Percentiles rank a stretch among this genome's conserved stretches.
Evolutionary conservation across 176 grass and related monocot species (phyloP).

Genomic region (Oryza officinalis): DNA sequence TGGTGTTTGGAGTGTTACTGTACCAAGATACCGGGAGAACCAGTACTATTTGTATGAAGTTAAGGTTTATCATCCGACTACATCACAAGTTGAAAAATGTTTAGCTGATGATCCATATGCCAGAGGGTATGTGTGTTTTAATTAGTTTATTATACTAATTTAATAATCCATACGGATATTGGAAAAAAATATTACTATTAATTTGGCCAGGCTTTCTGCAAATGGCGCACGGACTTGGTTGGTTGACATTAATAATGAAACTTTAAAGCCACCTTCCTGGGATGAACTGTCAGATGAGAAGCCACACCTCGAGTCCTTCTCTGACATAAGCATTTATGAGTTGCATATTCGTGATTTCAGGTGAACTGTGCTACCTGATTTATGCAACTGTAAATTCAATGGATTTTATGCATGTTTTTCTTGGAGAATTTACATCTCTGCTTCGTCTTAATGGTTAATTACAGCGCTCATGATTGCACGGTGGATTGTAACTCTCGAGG

Average conservation of each 20-base stretch:
- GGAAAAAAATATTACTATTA: neutral
- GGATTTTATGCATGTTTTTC: slow-evolving; percentile 4
- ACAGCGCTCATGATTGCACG: slow-evolving; percentile 61
- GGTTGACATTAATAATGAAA: slow-evolving; percentile 63
- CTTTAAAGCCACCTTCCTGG: slow-evolving; percentile 74
- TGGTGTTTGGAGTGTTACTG: slow-evolving; percentile 79
- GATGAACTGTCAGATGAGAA: slow-evolving; percentile 76
- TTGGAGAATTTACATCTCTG: neutral
- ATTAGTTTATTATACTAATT: slow-evolving; percentile 6
- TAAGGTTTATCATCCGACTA: slow-evolving; percentile 72
- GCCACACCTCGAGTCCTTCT: slow-evolving; percentile 74
- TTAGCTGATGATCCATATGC: slow-evolving; percentile 79
- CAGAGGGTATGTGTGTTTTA: slow-evolving; percentile 61
- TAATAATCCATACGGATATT: neutral
- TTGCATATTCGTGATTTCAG: slow-evolving; percentile 98
- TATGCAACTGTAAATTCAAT: neutral
- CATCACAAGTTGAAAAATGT: slow-evolving; percentile 54
- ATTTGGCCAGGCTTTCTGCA: slow-evolving; percentile 68
- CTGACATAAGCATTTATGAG: slow-evolving; percentile 94
- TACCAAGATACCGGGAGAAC: slow-evolving; percentile 72
- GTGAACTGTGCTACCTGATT: slow-evolving; percentile 37
- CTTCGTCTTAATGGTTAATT: slow-evolving; percentile 31
- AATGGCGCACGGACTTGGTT: slow-evolving; percentile 75
- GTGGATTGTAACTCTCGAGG: slow-evolving; percentile 61
- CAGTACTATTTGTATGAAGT: slow-evolving; percentile 86